Evolutionary conservation across 352 stramenopile species (phyloP), one percentile per base, ranked within the genome.

Genomic region (Halophytophthora polymorphica): DNA sequence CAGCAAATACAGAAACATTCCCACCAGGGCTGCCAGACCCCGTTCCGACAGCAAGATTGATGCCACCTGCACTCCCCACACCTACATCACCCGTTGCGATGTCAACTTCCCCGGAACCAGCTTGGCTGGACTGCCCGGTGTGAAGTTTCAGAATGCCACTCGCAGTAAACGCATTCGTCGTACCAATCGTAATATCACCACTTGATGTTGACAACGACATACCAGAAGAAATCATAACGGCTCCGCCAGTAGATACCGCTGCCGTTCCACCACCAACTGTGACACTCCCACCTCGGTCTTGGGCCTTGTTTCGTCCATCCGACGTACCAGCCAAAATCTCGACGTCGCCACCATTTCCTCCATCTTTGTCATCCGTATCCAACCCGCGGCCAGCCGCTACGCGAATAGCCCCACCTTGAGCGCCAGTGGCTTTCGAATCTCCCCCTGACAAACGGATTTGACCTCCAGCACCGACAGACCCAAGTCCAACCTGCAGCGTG

Each of bases 341-440:
- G n/a, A 90, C 51, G 51, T 63, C 45, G 39, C 78, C 78, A 21
- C 78, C 78, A 37, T 81, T 73, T 25, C 83, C 83, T 38, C 76
- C 76, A 44, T 77, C 63, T 21, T 77, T 83, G 18, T 78, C 67
- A 44, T 83, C 71, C 18, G 23, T 63, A 19, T 65, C 81, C 12
- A 53, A 47, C 17, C 79, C 79, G 47, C 44, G 50, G 28, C 83
- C 83, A 37, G 63, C 78, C 51, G 50, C 44, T 45, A 93, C 53
- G n/a, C 37, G 44, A 58, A 90, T 45, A 40, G 35, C 57, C 2
- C 78, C 78, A 43, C 78, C 78, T 55, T 66, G 18, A 18, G 64
- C 64, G 57, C 55, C 59, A 56, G 49, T 44, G 42, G 65, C 69
- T 17, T 61, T 71, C 8, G 70, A 64, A 50, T 80, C 70, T 31